A percentile compares a stretch with the other conserved stretches of the same genome.
These are phyloP conservation scores for Myriangium duriaei DNA, from an alignment of 2,329 filamentous ascomycete genomes.

Conservation along the genomic window DNA sequence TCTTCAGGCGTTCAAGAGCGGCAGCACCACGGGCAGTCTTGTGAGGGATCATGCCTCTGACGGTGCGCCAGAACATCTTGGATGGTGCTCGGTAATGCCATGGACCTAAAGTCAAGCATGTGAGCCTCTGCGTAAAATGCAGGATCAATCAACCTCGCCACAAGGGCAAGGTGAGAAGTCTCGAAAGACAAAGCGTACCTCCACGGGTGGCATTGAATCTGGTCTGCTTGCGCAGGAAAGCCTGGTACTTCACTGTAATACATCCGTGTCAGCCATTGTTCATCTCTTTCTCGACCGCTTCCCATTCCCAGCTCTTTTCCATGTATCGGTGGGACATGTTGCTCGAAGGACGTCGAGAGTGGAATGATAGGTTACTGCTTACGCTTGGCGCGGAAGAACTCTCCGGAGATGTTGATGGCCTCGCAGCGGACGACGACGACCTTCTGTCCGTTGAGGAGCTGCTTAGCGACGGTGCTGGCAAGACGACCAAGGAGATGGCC, in stretches of 20 bases:
- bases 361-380: conserved; percentile 47
- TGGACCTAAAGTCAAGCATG: conserved; percentile 50
- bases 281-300: conserved; percentile 9
- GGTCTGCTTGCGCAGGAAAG: conserved; percentile 99
- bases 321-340: background rate
- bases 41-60: conserved; percentile 99
- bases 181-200: conserved; percentile 47
- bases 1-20: conserved; percentile 96
- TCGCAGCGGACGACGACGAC: conserved; percentile 98
- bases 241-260: conserved; percentile 93
- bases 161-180: conserved; percentile 11
- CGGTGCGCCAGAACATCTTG: conserved; percentile 99
- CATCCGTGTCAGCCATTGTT: conserved; percentile 14
- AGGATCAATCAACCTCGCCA: conserved; percentile 8
- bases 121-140: conserved; percentile 18
- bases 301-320: conserved; percentile 8
- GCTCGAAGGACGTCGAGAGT: background rate
- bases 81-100: conserved; percentile 99
- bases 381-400: conserved; percentile 99
- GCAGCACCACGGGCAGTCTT: conserved; percentile 97
- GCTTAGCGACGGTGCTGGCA: conserved; percentile 96
- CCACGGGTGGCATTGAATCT: conserved; percentile 98
- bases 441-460: conserved; percentile 98
- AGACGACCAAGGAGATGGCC: conserved; percentile 99
- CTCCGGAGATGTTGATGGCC: conserved; percentile 99